Evolutionary conservation across 352 stramenopile species (phyloP), one percentile per base, ranked within the genome.

Genomic region (Phytophthora melonis): DNA sequence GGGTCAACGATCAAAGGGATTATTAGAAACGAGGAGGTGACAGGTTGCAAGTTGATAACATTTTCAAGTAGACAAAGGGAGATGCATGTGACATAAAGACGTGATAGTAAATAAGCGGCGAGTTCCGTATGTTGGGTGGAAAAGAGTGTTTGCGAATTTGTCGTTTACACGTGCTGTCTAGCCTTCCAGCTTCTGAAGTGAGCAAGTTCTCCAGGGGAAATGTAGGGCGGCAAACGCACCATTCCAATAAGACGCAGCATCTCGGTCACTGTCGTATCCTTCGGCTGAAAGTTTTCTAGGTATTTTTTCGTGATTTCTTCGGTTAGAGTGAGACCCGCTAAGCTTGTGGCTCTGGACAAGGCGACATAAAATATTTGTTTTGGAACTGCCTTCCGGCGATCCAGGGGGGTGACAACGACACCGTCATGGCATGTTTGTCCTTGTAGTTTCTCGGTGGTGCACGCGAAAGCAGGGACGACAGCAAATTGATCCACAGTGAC

Each of bases 401-500:
- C 10, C 0, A 62, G 39, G 2, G 27, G 23, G 1, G 63, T 39
- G 3, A 47, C 39, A 13, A 47, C 39, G 39, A 47, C 11, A 9
- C 10, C 39, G 11, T 47, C 39, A 13, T 47, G 18, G 11, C 39
- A 67, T 14, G 49, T 59, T n/a, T 74, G 65, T 0, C 70, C 65
- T 52, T 74, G 70, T 0, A 68, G 54, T n/a, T 18, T 78, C 53
- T 74, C 70, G 1, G 65, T 74, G 0, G 70, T 78, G 23, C 59
- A 74, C 5, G 70, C 47, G 49, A 74, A 74, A 3, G 50, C 65
- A 8, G 70, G 56, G 1, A 78, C 70, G 0, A 68, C 23, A 3
- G 60, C 45, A 21, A 74, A 78, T 39, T 74, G 66, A 2, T 62
- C 19, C 0, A 78, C 57, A 0, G 71, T 74, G 1, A 74, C 16